Evolutionary conservation across 371 early-diverging fungal genomes (phyloP), one percentile per base, ranked within the genome.

Genomic region (Apophysomyces sp.): DNA sequence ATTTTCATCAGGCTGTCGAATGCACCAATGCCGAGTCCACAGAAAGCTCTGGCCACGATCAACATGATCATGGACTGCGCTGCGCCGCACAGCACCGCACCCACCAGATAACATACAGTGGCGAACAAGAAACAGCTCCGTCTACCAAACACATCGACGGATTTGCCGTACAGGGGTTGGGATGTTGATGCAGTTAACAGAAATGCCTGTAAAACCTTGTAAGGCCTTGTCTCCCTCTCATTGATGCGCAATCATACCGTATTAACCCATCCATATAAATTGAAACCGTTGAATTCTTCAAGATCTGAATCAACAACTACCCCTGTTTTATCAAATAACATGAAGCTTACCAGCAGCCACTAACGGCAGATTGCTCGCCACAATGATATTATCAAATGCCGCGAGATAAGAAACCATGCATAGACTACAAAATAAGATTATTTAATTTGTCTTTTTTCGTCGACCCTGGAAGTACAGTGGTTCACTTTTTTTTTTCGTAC

Each of bases 11-110:
- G 61, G 2, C 86, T 78, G 30, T 88, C 77, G 60, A 77, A 62
- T 80, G 81, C 93, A 5, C 90, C 92, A n/a, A 89, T 84, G 21
- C 89, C 90, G 9, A 88, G 62, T 26, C 92, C 92, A n/a, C 86
- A 81, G 21, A 88, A 66, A 5, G 82, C 89, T 36, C 92, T 77
- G 11, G 86, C 87, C 32, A 86, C 68, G 69, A 91, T 89, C 41
- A 91, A 76, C 78, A 83, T 76, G 26, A 74, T 60, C 86, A 89
- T 89, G 44, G 63, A 81, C 49, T 83, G 84, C 3, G 90, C 85
- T 24, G 83, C 82, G 31, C 88, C 89, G 60, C 91, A 90, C 24
- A 89, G 67, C 3, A 82, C 71, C 2, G 84, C 80, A 0, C 91
- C 93, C 31, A 89, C 60, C 56, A 87, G 66, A 69, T 90, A 90